These are phyloP conservation scores for Xylaria polymorpha DNA, from an alignment of 2,329 filamentous ascomycete genomes.

Conservation along the genomic window DNA sequence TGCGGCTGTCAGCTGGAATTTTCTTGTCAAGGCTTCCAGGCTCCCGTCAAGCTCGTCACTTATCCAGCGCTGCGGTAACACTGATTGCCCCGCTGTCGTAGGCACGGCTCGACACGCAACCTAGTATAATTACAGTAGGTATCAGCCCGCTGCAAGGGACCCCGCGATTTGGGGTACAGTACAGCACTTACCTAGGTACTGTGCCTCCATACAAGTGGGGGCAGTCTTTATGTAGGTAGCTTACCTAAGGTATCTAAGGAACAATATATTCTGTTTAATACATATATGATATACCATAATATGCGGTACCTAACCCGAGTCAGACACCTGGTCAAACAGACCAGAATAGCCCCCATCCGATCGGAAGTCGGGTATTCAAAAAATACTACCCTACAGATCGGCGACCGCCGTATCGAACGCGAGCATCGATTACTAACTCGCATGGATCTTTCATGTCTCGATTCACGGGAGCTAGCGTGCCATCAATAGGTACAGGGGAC, in stretches of 20 bases:
- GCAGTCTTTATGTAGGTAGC: too few species aligned
- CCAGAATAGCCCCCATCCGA: neutral
- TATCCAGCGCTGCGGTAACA: neutral
- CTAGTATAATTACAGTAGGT: too few species aligned
- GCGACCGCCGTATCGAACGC: neutral
- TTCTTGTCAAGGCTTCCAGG: neutral
- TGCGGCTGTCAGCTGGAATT: neutral
- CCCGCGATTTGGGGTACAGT: conserved; percentile 7
- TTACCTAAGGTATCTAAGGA: too few species aligned
- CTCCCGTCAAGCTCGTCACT: neutral
- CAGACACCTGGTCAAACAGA: too few species aligned
- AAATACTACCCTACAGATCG: too few species aligned
- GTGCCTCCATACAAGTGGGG: neutral
- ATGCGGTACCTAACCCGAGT: too few species aligned
- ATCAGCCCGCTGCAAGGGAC: neutral
- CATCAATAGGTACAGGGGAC: too few species aligned
- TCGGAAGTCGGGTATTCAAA: too few species aligned
- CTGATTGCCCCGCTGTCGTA: conserved; percentile 26
- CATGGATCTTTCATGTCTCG: neutral
- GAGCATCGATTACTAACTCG: neutral
- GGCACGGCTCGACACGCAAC: conserved; percentile 30
- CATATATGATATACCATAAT: too few species aligned
- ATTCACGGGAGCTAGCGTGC: too few species aligned
- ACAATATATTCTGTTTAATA: too few species aligned
- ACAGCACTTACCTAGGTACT: neutral